Evolutionary conservation across 2,329 filamentous ascomycete genomes (phyloP), one percentile per base, ranked within the genome.

Genomic region (Mollisia scopiformis): DNA sequence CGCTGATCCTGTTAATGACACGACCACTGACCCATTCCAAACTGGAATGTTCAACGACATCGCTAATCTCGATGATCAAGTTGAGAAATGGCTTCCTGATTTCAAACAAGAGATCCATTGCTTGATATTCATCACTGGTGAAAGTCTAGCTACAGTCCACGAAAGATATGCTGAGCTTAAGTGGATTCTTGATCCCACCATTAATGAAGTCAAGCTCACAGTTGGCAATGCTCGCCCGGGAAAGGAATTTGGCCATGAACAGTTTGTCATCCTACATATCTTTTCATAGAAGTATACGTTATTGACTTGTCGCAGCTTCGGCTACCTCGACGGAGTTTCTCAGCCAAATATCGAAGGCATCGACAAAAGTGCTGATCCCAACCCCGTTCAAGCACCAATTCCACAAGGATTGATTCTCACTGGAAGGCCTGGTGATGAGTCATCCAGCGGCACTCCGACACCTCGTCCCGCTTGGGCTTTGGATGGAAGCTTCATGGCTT

Each of bases 401-500:
- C 69, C 2, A 69, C 75, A 73, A 47, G 75, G 76, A 53, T 67
- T 76, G 10, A 75, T 78, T 30, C 67, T 80, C 43, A 67, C 73
- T 28, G 75, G 74, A 23, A 72, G 75, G 30, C 69, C 75, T 1
- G 75, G 76, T 11, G 76, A 79, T 50, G 61, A 10, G 11, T 65
- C 11, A 35, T 14, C 16, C 67, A 59, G 7, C 21, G 41, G 19
- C 39, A 16, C 4, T 25, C 25, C 25, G 2, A 16, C 25, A 31
- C 14, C 47, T 19, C 67, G 69, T 11, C 70, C 77, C 46, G 58
- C 66, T 1, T 81, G 78, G 78, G 76, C 78, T 28, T 66, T 74
- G 2, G 78, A 81, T 52, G 78, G 79, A 4, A 79, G 77, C 63
- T 79, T 79, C 59, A 70, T 80, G 10, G 76, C 72, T 30, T 77